These are phyloP conservation scores for Metarhizium sp. DNA, from an alignment of 2,329 filamentous ascomycete species.

Conservation along the genomic window DNA sequence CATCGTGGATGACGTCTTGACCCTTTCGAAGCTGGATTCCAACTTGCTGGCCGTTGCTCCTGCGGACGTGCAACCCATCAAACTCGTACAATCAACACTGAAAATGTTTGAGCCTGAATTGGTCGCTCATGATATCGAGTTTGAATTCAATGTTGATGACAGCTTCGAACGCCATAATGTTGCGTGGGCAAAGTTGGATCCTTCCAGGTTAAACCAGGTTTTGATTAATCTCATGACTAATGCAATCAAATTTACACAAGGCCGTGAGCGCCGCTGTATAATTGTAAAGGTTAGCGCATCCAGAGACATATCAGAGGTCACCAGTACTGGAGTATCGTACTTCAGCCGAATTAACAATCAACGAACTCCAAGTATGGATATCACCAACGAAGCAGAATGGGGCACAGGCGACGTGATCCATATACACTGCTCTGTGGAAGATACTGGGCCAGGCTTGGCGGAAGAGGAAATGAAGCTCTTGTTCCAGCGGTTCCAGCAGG, in stretches of 20 bases:
- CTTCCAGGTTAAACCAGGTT: slow-evolving; percentile 64
- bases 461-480: slow-evolving; percentile 57
- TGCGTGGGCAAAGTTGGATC: slow-evolving; percentile 67
- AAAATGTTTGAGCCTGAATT: slow-evolving; percentile 77
- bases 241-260: slow-evolving; percentile 56
- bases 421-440: slow-evolving; percentile 61
- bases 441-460: slow-evolving; percentile 59
- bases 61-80: slow-evolving; percentile 58
- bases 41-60: slow-evolving; percentile 62
- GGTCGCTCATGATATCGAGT: slow-evolving; percentile 59
- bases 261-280: slow-evolving; percentile 49
- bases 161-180: slow-evolving; percentile 56
- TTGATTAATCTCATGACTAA: slow-evolving; percentile 68
- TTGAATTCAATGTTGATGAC: slow-evolving; percentile 59
- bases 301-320: slow-evolving; percentile 34
- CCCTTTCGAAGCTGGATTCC: slow-evolving; percentile 61
- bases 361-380: slow-evolving; percentile 24
- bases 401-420: slow-evolving; percentile 62
- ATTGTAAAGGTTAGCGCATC: slow-evolving; percentile 57
- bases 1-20: slow-evolving; percentile 59
- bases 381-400: slow-evolving; percentile 55
- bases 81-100: slow-evolving; percentile 57
- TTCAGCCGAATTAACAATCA: slow-evolving; percentile 35
- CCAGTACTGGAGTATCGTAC: slow-evolving; percentile 32
- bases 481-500: slow-evolving; percentile 61